phyloP scores from a whole-genome alignment of 805 yeast genomes.

The Candida namnaoensis region DNA sequence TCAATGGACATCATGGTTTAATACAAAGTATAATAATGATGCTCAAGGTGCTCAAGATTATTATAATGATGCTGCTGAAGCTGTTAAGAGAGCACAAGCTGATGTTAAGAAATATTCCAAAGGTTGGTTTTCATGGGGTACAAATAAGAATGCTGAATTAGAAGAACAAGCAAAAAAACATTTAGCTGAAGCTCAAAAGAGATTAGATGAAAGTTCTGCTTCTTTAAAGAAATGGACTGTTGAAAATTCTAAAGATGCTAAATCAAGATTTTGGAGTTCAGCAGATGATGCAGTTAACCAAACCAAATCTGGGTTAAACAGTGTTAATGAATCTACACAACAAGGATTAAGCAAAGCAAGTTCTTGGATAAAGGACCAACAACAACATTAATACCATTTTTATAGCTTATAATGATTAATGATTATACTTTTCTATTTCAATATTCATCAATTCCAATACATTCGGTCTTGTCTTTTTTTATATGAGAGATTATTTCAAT shows the following conservation, averaged over 20 bases:
- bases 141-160: conserved; percentile 25
- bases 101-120: conserved; percentile 21
- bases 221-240: conserved; percentile 19
- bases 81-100: conserved; percentile 24
- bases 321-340: conserved; percentile 14
- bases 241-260: conserved; percentile 9
- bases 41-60: conserved; percentile 17
- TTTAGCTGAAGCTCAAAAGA: conserved; percentile 18
- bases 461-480: too few species aligned
- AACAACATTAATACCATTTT: not conserved
- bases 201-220: conserved; percentile 10
- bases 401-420: not conserved
- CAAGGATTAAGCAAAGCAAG: conserved; percentile 13
- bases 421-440: too few species aligned
- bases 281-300: conserved; percentile 20
- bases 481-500: too few species aligned
- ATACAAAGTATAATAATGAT: conserved; percentile 13
- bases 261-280: conserved; percentile 20
- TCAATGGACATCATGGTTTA: conserved; percentile 14
- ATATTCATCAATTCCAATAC: too few species aligned
- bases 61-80: conserved; percentile 21
- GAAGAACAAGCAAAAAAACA: conserved; percentile 20
- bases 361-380: conserved; percentile 14
- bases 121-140: conserved; percentile 31
- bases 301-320: conserved; percentile 17